Evolutionary conservation across 345 rosid species (phyloP).

Genomic region (Acer negundo): DNA sequence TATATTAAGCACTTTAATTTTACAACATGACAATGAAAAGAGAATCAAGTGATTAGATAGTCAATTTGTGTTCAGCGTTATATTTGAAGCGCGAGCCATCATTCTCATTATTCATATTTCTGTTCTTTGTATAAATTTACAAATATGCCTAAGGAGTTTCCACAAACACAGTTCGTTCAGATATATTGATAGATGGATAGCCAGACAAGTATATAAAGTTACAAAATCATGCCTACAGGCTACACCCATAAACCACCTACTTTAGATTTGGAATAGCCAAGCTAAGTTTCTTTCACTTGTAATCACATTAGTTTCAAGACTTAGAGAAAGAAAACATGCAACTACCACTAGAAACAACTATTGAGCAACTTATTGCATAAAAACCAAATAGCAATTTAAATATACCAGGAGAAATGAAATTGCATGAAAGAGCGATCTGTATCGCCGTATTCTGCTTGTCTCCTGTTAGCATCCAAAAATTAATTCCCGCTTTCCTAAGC

Average conservation of each 20-base stretch:
- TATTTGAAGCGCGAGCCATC: neutral
- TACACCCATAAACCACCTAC: neutral
- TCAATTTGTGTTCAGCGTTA: neutral
- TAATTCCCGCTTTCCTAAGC: constrained; percentile 93
- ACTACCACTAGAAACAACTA: neutral
- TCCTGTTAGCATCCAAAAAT: constrained; percentile 99
- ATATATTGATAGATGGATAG: neutral
- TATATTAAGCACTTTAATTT: constrained; percentile 1
- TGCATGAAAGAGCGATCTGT: constrained; percentile 98
- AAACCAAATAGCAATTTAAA: constrained; percentile 16
- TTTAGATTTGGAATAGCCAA: neutral
- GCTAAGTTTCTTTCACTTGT: neutral
- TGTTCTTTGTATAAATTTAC: neutral
- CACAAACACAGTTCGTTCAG: neutral
- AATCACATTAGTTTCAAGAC: neutral
- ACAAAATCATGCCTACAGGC: neutral
- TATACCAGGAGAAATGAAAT: constrained; percentile 92
- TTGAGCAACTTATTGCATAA: neutral
- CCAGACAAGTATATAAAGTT: neutral
- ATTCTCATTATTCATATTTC: neutral
- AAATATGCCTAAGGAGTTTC: neutral
- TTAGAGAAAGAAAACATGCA: neutral
- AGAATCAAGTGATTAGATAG: neutral
- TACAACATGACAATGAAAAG: neutral
- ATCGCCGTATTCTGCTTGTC: constrained; percentile 97